phyloP scores from a whole-genome alignment of 2,329 filamentous ascomycete genomes.

The Periconia sp. region DNA sequence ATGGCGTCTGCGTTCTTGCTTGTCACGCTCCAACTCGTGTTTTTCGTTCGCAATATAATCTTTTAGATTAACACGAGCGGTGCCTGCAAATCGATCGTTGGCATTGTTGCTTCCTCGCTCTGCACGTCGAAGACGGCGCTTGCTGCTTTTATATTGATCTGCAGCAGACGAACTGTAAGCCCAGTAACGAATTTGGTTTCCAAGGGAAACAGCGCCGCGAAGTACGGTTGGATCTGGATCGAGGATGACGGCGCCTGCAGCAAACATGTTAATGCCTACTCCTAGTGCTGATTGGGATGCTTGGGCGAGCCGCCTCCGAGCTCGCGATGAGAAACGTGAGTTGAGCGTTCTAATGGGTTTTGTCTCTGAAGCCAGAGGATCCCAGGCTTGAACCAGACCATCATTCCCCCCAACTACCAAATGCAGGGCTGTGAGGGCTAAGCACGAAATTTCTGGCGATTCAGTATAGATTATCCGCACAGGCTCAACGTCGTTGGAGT shows the following conservation, averaged over 20 bases:
- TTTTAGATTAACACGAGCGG: conserved; percentile 69
- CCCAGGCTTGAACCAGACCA: conserved; percentile 94
- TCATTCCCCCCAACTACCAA: conserved; percentile 93
- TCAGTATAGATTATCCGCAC: conserved; percentile 86
- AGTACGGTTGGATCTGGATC: conserved; percentile 86
- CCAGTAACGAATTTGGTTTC: conserved; percentile 89
- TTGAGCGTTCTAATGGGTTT: conserved; percentile 85
- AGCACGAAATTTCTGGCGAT: conserved; percentile 80
- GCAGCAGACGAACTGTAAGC: conserved; percentile 81
- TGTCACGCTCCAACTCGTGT: conserved; percentile 75
- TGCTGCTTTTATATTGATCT: conserved; percentile 72
- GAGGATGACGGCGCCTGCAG: conserved; percentile 79
- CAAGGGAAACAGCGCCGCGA: conserved; percentile 83
- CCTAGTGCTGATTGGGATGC: conserved; percentile 68
- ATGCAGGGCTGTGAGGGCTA: conserved; percentile 83
- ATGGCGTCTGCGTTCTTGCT: conserved; percentile 67
- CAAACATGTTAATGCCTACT: conserved; percentile 74
- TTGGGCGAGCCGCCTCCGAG: conserved; percentile 72
- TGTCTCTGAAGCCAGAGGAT: conserved; percentile 79
- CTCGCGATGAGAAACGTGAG: conserved; percentile 77
- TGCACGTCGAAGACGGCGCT: conserved; percentile 74
- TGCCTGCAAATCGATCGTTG: conserved; percentile 61
- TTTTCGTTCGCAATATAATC: conserved; percentile 87
- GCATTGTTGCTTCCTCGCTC: conserved; percentile 63
- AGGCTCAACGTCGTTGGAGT: conserved; percentile 65